Percentiles rank a stretch among this genome's conserved stretches.
These are phyloP conservation scores for Ceratocystis albifundus DNA, from an alignment of 2,329 filamentous ascomycete species.

Conservation along the genomic window DNA sequence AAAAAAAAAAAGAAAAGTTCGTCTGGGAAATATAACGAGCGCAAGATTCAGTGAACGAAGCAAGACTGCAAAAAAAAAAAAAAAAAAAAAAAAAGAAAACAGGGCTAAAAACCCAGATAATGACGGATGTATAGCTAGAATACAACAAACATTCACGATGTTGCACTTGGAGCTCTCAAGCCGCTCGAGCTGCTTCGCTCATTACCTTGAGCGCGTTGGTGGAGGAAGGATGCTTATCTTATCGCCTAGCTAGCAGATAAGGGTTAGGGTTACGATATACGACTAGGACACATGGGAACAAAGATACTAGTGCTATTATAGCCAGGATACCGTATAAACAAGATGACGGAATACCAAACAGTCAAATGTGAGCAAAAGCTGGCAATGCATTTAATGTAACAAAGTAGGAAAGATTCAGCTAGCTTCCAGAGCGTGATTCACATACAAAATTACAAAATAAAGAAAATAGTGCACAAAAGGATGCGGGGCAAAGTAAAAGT, in stretches of 20 bases:
- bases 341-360: neutral
- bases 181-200: neutral
- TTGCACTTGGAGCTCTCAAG: neutral
- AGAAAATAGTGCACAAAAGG: constrained; percentile 17
- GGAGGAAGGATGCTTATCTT: neutral
- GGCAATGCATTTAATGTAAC: constrained; percentile 13
- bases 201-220: neutral
- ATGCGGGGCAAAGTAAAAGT: neutral
- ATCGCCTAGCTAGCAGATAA: neutral
- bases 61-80: no score
- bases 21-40: neutral
- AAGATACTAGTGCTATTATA: constrained; percentile 3
- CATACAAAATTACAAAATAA: constrained; percentile 13
- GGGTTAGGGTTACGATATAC: neutral
- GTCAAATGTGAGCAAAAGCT: constrained; percentile 12
- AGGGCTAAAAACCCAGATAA: neutral
- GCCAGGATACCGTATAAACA: neutral
- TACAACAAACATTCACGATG: constrained; percentile 3
- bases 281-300: neutral
- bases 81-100: neutral
- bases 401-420: neutral
- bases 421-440: neutral
- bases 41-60: neutral
- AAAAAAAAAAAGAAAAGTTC: neutral
- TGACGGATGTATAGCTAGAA: neutral